Base-by-base conservation (phyloP, 2,329 filamentous ascomycete genomes). In the Penicillium hordei region DNA sequence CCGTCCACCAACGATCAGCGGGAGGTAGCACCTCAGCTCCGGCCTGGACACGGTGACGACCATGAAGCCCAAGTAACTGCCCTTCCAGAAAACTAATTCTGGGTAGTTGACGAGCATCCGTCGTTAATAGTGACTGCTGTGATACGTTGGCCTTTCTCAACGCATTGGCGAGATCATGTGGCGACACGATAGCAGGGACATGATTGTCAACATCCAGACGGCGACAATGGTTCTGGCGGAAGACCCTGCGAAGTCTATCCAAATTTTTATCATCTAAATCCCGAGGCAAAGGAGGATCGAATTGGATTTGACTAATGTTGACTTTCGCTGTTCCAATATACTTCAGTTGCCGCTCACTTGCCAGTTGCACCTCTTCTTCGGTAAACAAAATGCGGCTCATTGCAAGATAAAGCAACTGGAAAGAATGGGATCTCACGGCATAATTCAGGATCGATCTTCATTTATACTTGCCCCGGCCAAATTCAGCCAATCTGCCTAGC, bases 111-210 rank as follows among this genome's bases (percentile, higher is more conserved):
- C 23, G n/a, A 52, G 57, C 19, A 59, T 46, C 25, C 5, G 8
- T 55, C 7, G 23, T 60, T 13, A 55, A 34, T 21, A 62, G 45
- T 62, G 42, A 56, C 21, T 44, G 6, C 27, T 39, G 5, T 49
- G n/a, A 25, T n/a, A 61, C 25, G 13, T 59, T 54, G 2, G 39
- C 46, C 27, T 55, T 58, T 25, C 42, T 27, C 0, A 64, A 58
- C 4, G 51, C 45, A 19, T 49, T 42, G 19, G 39, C 29, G 19
- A 75, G 67, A 48, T 66, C 23, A 55, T 63, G 48, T 58, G 63
- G 44, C 48, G 67, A 65, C 46, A 75, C 66, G 13, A 72, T 52
- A 8, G 65, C 65, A 57, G 65, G 67, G 56, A 74, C 63, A 61
- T 71, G 65, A 64, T 75, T 72, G 44, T 54, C 45, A 29, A 71